Evolutionary conservation across 495 filamentous ascomycete genomes (phyloP).

Genomic region (Lophiostoma macrostomum): DNA sequence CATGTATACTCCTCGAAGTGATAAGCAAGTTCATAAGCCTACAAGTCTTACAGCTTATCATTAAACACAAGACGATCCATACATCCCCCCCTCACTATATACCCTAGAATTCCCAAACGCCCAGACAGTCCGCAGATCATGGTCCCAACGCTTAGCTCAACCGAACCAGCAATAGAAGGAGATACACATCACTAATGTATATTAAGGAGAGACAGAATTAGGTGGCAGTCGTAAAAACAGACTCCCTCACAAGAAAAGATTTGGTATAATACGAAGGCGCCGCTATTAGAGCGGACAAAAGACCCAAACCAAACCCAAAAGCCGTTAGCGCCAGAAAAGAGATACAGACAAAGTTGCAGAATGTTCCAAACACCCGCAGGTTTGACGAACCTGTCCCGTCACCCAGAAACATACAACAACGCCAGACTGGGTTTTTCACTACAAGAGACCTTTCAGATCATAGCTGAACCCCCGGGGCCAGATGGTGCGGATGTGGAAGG

Average conservation of each 20-base stretch:
- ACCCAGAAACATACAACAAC: neutral
- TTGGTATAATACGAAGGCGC: conserved; percentile 15
- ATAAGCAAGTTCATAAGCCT: too few relatives aligned
- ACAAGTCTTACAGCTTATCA: too few relatives aligned
- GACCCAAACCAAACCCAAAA: neutral
- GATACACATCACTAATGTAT: neutral
- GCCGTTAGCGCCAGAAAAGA: neutral
- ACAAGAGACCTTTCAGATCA: conserved; percentile 16
- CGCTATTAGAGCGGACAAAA: neutral
- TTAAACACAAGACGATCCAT: too few relatives aligned
- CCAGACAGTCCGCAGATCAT: too few relatives aligned
- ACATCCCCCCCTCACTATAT: too few relatives aligned
- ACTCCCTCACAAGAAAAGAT: neutral
- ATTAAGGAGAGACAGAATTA: conserved; percentile 10
- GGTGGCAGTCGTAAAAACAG: neutral
- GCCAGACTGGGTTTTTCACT: neutral
- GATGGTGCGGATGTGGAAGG: conserved; percentile 6
- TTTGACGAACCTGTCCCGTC: neutral
- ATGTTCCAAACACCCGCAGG: too few relatives aligned
- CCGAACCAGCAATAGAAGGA: neutral
- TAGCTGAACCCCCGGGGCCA: conserved; percentile 22
- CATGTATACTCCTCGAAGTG: too few relatives aligned
- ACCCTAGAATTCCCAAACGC: too few relatives aligned
- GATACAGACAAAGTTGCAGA: neutral
- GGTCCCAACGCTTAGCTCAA: neutral